phyloP scores from a whole-genome alignment of 2,329 filamentous ascomycete species.

The Scopulariopsis brevicaulis region DNA sequence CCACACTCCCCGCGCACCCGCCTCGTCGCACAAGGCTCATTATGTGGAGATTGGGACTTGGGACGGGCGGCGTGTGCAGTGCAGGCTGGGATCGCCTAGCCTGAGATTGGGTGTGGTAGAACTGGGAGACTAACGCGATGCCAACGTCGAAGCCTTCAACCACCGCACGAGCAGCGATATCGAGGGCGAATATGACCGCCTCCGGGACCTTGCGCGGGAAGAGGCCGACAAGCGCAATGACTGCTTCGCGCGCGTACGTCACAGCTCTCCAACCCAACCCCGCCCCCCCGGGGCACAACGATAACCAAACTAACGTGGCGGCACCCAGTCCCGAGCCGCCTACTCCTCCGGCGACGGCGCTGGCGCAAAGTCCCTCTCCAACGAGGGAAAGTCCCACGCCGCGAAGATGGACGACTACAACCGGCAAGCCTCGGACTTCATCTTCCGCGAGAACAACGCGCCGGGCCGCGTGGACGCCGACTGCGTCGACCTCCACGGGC shows the following conservation, averaged over 20 bases:
- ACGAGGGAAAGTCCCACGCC: slow-evolving; percentile 77
- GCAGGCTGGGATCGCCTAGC: neutral
- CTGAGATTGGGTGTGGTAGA: neutral
- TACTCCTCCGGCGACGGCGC: slow-evolving; percentile 77
- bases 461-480: slow-evolving; percentile 62
- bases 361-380: slow-evolving; percentile 69
- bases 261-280: neutral
- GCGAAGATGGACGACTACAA: slow-evolving; percentile 82
- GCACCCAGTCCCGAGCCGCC: slow-evolving; percentile 57
- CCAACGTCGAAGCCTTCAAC: slow-evolving; percentile 59
- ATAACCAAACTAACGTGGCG: neutral
- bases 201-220: slow-evolving; percentile 70
- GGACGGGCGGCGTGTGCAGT: neutral
- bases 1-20: neutral
- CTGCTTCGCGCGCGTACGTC: slow-evolving; percentile 61
- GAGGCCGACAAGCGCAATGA: slow-evolving; percentile 69
- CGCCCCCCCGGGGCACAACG: neutral
- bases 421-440: slow-evolving; percentile 81
- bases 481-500: slow-evolving; percentile 88
- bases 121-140: neutral
- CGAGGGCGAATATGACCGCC: slow-evolving; percentile 84
- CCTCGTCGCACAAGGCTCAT: neutral
- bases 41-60: neutral
- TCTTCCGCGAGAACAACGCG: slow-evolving; percentile 92
- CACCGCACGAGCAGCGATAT: slow-evolving; percentile 53